Base-by-base conservation (phyloP, 768 basidiomycete genomes). In the Serendipita sp. region DNA sequence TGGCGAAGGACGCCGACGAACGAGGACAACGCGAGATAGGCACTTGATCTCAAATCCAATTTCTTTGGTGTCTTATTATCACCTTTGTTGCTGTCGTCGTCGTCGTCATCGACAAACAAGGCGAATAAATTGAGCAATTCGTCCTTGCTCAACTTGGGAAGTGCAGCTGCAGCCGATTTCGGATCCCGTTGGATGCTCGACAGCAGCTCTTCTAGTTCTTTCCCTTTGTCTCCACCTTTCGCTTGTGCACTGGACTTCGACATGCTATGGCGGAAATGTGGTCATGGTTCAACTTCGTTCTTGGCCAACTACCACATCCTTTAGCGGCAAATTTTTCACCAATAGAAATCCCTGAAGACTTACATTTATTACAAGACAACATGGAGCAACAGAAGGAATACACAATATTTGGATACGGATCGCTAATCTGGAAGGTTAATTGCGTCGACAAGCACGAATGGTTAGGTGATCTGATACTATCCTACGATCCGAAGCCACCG, bases 361-460 rank as follows among this genome's bases (percentile, higher is more conserved):
- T n/a, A 48, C 45, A 5, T 20, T 28, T 5, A 28, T 9, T 48
- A 7, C 20, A 48, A 48, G 64, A 34, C n/a, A n/a, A n/a, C n/a
- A 50, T 69, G 70, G 66, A 67, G 66, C 38, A 38, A 48, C n/a
- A 48, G 45, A 28, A 3, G 20, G 45, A 48, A 7, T 92, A 85
- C 70, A 77, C 88, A 61, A 87, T 95, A 13, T 96, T 95, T 67
- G 91, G 91, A 31, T 96, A 96, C 67, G 92, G 92, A 11, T 92
- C 90, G 3, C 78, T 96, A 42, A 93, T 95, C 63, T 95, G 88
- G 80, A 94, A 91, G 80, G 91, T 85, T n/a, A n/a, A n/a, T n/a
- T n/a, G n/a, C n/a, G n/a, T n/a, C n/a, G n/a, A n/a, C n/a, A 43
- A 3, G 41, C 30, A 4, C 26, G 34, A n/a, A 41, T 28, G 13